phyloP scores from a whole-genome alignment of 1,139 yeast genomes.

The Magnusiomyces clavatus region DNA sequence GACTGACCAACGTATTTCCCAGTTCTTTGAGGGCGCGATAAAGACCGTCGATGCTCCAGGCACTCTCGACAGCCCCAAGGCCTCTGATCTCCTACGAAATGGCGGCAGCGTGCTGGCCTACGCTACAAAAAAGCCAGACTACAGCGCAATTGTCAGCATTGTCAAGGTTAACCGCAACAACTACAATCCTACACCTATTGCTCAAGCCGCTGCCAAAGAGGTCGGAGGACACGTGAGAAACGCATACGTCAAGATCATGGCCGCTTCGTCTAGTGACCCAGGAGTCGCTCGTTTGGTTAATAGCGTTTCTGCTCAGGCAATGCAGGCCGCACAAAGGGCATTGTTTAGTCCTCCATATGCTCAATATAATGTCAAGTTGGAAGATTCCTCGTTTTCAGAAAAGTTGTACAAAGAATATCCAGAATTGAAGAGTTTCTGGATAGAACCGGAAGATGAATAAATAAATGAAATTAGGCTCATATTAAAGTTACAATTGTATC shows the following conservation, averaged over 20 bases:
- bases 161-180: neutral
- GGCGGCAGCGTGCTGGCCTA: constrained; percentile 2
- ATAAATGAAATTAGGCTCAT: no score
- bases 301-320: neutral
- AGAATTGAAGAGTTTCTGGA: no score
- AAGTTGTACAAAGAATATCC: no score
- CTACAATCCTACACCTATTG: neutral
- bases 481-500: no score
- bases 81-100: neutral
- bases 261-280: neutral
- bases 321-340: neutral
- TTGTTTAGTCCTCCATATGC: neutral
- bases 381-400: no score
- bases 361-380: no score
- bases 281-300: neutral
- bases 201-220: neutral
- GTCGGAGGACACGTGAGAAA: neutral
- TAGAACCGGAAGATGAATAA: no score
- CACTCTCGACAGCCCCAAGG: neutral
- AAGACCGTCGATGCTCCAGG: neutral
- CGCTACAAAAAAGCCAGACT: constrained; percentile 3
- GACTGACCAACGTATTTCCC: neutral
- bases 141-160: neutral
- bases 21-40: neutral
- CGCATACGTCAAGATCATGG: neutral